Conservation (phyloP, 805 yeast genomes). For the Zygosaccharomyces rouxii region DNA sequence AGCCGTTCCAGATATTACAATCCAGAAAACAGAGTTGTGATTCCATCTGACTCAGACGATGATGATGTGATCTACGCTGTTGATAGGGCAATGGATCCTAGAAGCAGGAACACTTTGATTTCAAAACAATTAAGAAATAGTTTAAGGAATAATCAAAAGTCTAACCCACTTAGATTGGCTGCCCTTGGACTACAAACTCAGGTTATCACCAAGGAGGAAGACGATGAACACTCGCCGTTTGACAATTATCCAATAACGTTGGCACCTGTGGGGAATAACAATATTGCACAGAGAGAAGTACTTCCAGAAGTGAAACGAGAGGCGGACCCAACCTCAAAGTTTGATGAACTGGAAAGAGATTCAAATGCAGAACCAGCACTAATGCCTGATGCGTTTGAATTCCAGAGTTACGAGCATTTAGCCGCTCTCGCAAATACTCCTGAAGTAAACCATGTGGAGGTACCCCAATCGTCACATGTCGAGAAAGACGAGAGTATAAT, state of each 20-base stretch:
- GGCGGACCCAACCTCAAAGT: not conserved
- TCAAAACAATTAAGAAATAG: conserved; percentile 22
- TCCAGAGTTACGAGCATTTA: conserved; percentile 4
- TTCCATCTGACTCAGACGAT: conserved; percentile 6
- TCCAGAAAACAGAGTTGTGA: conserved; percentile 9
- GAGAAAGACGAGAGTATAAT: not conserved
- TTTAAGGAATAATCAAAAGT: not conserved
- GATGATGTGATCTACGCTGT: conserved; percentile 8
- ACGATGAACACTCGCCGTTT: not conserved
- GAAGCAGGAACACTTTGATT: conserved; percentile 21
- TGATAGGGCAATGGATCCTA: conserved; percentile 22
- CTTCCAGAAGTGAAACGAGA: not conserved
- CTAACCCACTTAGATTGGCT: conserved; percentile 1
- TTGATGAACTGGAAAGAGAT: not conserved
- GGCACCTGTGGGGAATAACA: not conserved
- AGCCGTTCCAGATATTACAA: conserved; percentile 18
- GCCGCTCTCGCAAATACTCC: conserved; percentile 1
- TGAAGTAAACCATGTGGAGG: not conserved
- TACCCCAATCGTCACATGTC: not conserved
- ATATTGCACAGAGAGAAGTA: not conserved
- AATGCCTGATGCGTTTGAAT: not conserved
- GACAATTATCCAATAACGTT: not conserved
- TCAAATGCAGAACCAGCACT: not conserved
- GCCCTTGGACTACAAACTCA: conserved; percentile 1
- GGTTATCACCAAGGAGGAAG: not conserved